These are phyloP conservation scores for Blastocystis sp. DNA, from an alignment of 352 stramenopile genomes.

Conservation along the genomic window DNA sequence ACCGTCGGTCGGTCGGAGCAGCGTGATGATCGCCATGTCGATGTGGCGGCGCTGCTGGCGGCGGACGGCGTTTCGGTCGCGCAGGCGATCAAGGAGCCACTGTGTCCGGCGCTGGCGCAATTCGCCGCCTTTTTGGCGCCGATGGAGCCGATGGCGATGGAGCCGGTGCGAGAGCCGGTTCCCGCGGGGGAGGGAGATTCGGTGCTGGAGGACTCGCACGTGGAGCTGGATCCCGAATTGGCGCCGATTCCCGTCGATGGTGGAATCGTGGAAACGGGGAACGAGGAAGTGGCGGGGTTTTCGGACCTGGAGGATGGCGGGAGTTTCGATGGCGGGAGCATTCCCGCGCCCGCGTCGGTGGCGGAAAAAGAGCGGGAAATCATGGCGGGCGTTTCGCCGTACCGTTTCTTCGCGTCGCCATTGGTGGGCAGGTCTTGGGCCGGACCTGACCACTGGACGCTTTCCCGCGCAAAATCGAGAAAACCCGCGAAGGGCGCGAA, in stretches of 20 bases:
- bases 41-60: background rate
- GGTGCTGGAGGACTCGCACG: background rate
- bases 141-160: background rate
- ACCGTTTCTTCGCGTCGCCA: background rate
- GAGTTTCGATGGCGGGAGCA: too few relatives aligned
- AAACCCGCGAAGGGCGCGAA: background rate
- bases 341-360: too few relatives aligned
- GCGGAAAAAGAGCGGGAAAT: too few relatives aligned
- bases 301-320: background rate
- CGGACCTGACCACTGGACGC: constrained; percentile 19
- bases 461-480: background rate
- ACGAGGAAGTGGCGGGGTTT: background rate
- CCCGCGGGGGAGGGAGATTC: background rate
- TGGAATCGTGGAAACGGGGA: background rate
- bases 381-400: too few relatives aligned
- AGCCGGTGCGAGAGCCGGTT: background rate
- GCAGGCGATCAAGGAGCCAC: background rate
- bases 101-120: background rate
- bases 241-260: constrained; percentile 4
- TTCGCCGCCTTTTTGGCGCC: background rate
- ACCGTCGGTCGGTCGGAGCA: too few relatives aligned
- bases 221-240: constrained; percentile 18
- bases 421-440: background rate
- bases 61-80: too few relatives aligned
- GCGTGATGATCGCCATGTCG: background rate